Conservation (phyloP, 2,329 filamentous ascomycete genomes). For the Pseudopithomyces chartarum region DNA sequence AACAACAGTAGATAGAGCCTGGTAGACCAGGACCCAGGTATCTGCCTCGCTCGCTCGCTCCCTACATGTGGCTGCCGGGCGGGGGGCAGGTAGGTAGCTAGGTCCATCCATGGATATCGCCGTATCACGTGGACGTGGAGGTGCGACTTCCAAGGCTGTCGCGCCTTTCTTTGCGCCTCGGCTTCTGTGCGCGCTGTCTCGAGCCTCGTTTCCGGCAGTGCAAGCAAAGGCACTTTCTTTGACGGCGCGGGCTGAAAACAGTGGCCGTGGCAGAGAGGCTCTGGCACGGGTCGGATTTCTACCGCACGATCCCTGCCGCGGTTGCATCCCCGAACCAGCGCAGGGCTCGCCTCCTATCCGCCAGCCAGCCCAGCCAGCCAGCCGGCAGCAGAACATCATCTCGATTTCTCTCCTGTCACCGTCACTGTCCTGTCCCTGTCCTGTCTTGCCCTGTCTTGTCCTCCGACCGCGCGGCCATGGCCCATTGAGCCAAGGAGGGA, state of each 20-base stretch:
- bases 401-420: constrained; percentile 10
- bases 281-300: neutral
- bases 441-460: neutral
- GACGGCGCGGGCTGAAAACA: constrained; percentile 6
- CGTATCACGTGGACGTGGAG: no score
- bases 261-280: constrained; percentile 1
- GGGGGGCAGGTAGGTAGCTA: no score
- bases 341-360: neutral
- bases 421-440: constrained; percentile 6
- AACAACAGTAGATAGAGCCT: no score
- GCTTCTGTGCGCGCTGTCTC: neutral
- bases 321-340: constrained; percentile 1
- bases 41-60: no score
- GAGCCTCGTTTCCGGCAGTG: neutral
- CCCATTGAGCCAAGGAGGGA: constrained; percentile 6
- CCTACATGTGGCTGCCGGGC: no score
- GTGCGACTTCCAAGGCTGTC: no score
- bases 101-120: no score
- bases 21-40: no score
- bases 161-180: no score
- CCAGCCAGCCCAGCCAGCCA: neutral
- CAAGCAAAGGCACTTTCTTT: neutral
- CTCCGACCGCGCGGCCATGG: constrained; percentile 12
- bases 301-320: neutral
- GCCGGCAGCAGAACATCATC: constrained; percentile 5